Percentiles rank a stretch among this genome's conserved stretches.
phyloP scores from a whole-genome alignment of 805 yeast species.

The Zygoascus ofunaensis region DNA sequence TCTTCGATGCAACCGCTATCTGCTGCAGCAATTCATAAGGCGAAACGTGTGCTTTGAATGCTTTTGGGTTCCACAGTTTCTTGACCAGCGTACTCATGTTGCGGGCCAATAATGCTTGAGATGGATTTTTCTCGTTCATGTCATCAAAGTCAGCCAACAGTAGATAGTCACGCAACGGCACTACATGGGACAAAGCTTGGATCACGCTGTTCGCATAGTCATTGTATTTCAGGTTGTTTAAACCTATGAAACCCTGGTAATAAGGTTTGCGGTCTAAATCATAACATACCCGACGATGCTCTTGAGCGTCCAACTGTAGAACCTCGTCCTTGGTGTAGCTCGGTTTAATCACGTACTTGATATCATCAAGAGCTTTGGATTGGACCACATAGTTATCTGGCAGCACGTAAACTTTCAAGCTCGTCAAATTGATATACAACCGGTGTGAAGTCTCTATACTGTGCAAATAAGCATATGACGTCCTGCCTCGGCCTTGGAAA shows the following conservation, averaged over 20 bases:
- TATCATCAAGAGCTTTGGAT: slow-evolving; percentile 39
- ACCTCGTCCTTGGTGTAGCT: slow-evolving; percentile 33
- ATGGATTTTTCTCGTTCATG: background rate
- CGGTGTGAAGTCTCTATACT: slow-evolving; percentile 56
- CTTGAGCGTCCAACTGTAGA: slow-evolving; percentile 23
- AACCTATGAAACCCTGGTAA: slow-evolving; percentile 55
- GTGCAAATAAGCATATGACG: slow-evolving; percentile 63
- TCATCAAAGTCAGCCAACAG: slow-evolving; percentile 24
- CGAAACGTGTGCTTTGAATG: slow-evolving; percentile 55
- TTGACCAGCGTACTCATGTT: slow-evolving; percentile 41
- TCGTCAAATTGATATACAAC: slow-evolving; percentile 48
- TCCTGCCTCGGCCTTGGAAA: slow-evolving; percentile 53
- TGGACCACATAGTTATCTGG: slow-evolving; percentile 51
- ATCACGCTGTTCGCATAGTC: slow-evolving; percentile 52
- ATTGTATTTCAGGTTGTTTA: slow-evolving; percentile 44
- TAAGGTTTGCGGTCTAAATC: slow-evolving; percentile 43
- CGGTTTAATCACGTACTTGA: slow-evolving; percentile 47
- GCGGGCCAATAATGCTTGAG: slow-evolving; percentile 30
- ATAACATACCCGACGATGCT: slow-evolving; percentile 6
- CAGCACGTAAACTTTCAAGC: slow-evolving; percentile 43
- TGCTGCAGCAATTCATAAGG: slow-evolving; percentile 55
- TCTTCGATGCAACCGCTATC: slow-evolving; percentile 37
- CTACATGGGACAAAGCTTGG: slow-evolving; percentile 47
- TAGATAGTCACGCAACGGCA: slow-evolving; percentile 40
- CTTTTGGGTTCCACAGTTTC: slow-evolving; percentile 54